These are phyloP conservation scores for Euphrasia arctica DNA, from an alignment of 305 asterid species.

Conservation along the genomic window DNA sequence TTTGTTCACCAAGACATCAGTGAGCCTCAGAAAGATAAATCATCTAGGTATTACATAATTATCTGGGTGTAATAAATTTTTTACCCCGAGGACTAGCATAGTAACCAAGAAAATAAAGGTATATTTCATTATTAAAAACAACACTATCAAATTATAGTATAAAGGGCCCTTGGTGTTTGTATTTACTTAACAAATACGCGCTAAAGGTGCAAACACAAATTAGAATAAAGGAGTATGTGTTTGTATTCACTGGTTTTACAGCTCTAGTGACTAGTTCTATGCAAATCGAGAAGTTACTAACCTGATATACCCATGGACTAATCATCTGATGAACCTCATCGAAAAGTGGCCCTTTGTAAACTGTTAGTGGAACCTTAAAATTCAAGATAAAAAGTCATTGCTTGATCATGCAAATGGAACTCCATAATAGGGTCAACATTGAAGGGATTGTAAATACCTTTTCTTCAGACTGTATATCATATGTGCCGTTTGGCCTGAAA, in stretches of 20 bases:
- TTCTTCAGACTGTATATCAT: slow-evolving; percentile 41
- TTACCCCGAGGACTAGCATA: background rate
- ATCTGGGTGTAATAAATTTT: background rate
- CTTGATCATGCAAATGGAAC: slow-evolving; percentile 18
- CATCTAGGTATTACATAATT: background rate
- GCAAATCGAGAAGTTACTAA: slow-evolving; percentile 22
- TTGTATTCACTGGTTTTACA: background rate
- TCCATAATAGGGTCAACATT: slow-evolving; percentile 9
- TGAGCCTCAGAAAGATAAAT: too few relatives aligned
- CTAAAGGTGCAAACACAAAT: background rate
- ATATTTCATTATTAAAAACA: background rate
- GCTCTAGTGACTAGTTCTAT: background rate
- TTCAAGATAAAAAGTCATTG: slow-evolving; percentile 19
- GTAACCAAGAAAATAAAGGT: background rate
- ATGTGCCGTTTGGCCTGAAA: slow-evolving; percentile 84
- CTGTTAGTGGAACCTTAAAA: slow-evolving; percentile 55
- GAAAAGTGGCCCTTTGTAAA: slow-evolving; percentile 71
- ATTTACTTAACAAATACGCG: background rate
- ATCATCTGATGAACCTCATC: slow-evolving; percentile 93
- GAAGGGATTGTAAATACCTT: slow-evolving; percentile 43
- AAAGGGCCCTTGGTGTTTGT: background rate
- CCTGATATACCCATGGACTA: slow-evolving; percentile 95
- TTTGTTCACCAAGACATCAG: too few relatives aligned
- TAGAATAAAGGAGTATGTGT: background rate
- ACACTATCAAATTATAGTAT: background rate